Percentiles rank a stretch among this genome's conserved stretches.
phyloP scores from a whole-genome alignment of 768 basidiomycete genomes.

The Tubosaeta brunneosetosa region DNA sequence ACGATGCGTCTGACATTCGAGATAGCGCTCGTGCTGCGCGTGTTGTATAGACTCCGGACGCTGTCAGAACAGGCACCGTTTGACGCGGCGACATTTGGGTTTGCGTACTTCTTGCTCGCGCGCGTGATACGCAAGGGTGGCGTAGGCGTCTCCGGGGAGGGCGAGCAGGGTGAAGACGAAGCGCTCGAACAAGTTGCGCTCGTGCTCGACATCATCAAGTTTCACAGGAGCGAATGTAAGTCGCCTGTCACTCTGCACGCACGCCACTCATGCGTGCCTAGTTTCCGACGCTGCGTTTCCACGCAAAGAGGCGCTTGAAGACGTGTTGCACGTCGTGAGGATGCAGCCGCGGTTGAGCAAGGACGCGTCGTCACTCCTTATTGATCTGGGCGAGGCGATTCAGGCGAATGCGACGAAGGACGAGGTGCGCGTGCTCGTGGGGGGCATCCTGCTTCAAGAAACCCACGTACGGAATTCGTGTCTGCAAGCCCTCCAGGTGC shows the following conservation, averaged over 20 bases:
- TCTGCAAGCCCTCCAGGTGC: constrained; percentile 85
- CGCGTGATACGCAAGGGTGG: constrained; percentile 69
- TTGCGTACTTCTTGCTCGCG: constrained; percentile 69
- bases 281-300: constrained; percentile 74
- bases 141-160: constrained; percentile 35
- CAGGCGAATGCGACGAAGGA: constrained; percentile 53
- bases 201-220: constrained; percentile 38
- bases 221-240: constrained; percentile 32
- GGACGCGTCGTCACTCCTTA: constrained; percentile 73
- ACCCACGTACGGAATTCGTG: constrained; percentile 84
- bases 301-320: constrained; percentile 59
- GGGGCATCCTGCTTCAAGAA: constrained; percentile 79
- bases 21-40: constrained; percentile 72
- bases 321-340: constrained; percentile 67
- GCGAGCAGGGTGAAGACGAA: constrained; percentile 43
- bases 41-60: constrained; percentile 78
- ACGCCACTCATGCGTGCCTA: constrained; percentile 24
- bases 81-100: constrained; percentile 82
- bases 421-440: constrained; percentile 65
- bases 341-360: constrained; percentile 79
- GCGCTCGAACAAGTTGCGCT: constrained; percentile 79
- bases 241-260: constrained; percentile 4
- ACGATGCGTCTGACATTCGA: background rate
- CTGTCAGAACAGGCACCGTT: constrained; percentile 79
- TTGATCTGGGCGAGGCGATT: constrained; percentile 79